Percentiles rank a stretch among this genome's conserved stretches.
These are phyloP conservation scores for Sordaria brevicollis DNA, from an alignment of 495 filamentous ascomycete species.

Conservation along the genomic window DNA sequence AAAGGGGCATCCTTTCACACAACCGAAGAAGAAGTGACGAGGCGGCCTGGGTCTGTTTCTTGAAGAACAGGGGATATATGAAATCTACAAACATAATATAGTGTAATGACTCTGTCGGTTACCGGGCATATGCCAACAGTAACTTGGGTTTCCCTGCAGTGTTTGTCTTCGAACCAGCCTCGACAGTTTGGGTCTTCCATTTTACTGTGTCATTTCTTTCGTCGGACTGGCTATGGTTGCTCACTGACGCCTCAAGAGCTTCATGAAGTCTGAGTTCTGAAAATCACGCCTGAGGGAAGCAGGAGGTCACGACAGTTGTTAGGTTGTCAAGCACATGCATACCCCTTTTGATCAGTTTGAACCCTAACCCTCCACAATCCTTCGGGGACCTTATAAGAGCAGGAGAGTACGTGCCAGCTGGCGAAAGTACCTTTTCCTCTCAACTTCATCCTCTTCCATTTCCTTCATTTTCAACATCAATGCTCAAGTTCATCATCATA, in stretches of 20 bases:
- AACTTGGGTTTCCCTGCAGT: too few relatives aligned
- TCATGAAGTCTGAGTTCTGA: too few relatives aligned
- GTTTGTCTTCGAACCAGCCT: too few relatives aligned
- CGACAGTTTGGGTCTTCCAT: too few relatives aligned
- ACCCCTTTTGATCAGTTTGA: background rate
- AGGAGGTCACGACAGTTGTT: background rate
- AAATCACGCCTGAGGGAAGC: too few relatives aligned
- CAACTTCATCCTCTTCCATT: background rate
- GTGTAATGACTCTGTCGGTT: background rate
- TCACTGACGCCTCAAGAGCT: too few relatives aligned
- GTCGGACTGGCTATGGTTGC: too few relatives aligned
- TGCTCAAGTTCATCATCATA: too few relatives aligned
- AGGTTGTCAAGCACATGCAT: background rate
- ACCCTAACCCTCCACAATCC: background rate
- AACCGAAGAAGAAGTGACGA: constrained; percentile 15
- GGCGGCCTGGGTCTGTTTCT: background rate
- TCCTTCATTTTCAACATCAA: background rate
- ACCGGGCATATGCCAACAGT: background rate
- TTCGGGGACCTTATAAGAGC: background rate
- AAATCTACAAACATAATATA: background rate
- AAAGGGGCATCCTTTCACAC: constrained; percentile 42
- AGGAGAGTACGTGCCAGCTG: background rate
- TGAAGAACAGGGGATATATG: background rate
- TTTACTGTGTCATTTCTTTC: too few relatives aligned
- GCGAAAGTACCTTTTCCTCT: background rate